Evolutionary conservation across 2,329 filamentous ascomycete genomes (phyloP), one percentile per base, ranked within the genome.

Genomic region (Alternaria novae-zelandiae): DNA sequence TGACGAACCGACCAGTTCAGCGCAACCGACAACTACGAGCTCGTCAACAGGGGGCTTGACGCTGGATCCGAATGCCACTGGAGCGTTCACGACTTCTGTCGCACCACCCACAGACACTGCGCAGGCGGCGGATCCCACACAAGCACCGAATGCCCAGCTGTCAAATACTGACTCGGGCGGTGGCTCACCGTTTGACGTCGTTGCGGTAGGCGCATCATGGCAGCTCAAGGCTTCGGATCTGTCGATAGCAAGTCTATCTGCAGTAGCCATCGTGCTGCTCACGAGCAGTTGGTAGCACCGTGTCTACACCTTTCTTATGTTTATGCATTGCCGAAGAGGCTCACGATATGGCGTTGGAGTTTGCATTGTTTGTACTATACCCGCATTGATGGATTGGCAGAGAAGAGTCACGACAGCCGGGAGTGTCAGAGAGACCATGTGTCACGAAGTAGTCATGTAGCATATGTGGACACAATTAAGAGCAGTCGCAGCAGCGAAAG

Each of bases 131-230:
- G 57, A 57, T 56, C 67, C 56, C 43, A 68, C 41, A 57, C 64
- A 41, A 58, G 68, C 69, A n/a, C 61, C 71, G 8, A 77, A 70
- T 32, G 68, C 69, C 15, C 76, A 81, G 59, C 74, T 77, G 17
- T 75, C 74, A 10, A 79, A 75, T 54, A 66, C 74, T 20, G 74
- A 78, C 25, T 80, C 78, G 12, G 81, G 82, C 20, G 82, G 82
- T 15, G 83, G 83, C n/a, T 82, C 80, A 56, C 83, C 82, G 6
- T 84, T 84, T 62, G 82, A 83, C 63, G 71, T 79, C 12, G 64
- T 69, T 9, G 72, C 74, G 1, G 65, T 65, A 0, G 69, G 71
- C 30, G 62, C 70, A 3, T 70, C 74, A 25, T 59, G 65, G 30
- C 74, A 63, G 10, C 13, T 64, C 8, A 63, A 49, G 6, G 32